A percentile compares a stretch with the other conserved stretches of the same genome.
Conservation (phyloP, 768 basidiomycete genomes). For the Termitomyces sp. region DNA sequence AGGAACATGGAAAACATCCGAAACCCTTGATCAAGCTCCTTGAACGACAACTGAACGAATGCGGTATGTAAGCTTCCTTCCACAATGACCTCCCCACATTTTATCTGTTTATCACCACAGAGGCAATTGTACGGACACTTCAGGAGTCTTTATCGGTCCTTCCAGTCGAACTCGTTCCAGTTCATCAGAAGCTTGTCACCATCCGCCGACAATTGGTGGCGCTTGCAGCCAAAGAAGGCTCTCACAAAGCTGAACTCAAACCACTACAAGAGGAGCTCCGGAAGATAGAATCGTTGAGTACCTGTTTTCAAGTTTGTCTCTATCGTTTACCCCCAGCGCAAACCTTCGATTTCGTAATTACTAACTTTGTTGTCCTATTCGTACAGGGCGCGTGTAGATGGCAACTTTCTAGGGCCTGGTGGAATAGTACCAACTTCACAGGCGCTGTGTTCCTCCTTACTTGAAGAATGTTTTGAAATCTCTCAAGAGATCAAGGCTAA, state of each 20-base stretch:
- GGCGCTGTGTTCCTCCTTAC: conserved; percentile 82
- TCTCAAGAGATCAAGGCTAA: conserved; percentile 91
- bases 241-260: conserved; percentile 83
- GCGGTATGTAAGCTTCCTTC: conserved; percentile 54
- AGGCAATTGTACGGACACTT: conserved; percentile 71
- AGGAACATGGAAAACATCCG: conserved; percentile 76
- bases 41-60: conserved; percentile 86
- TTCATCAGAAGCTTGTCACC: conserved; percentile 84
- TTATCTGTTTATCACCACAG: conserved; percentile 31
- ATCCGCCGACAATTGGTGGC: conserved; percentile 86
- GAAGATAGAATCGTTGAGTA: conserved; percentile 94
- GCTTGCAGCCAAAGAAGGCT: conserved; percentile 82
- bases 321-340: conserved; percentile 17
- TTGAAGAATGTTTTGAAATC: conserved; percentile 97
- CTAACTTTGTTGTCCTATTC: conserved; percentile 7
- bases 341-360: conserved; percentile 10
- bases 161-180: conserved; percentile 83
- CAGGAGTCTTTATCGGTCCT: conserved; percentile 83
- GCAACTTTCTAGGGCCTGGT: conserved; percentile 90
- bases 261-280: conserved; percentile 88
- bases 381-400: conserved; percentile 83
- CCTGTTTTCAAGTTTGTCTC: conserved; percentile 29
- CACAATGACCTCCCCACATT: neutral
- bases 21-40: conserved; percentile 85
- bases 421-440: conserved; percentile 89